Percentiles rank a stretch among this genome's conserved stretches.
phyloP scores from a whole-genome alignment of 1,139 yeast genomes.

The Keqinozyma sinolaborantium region DNA sequence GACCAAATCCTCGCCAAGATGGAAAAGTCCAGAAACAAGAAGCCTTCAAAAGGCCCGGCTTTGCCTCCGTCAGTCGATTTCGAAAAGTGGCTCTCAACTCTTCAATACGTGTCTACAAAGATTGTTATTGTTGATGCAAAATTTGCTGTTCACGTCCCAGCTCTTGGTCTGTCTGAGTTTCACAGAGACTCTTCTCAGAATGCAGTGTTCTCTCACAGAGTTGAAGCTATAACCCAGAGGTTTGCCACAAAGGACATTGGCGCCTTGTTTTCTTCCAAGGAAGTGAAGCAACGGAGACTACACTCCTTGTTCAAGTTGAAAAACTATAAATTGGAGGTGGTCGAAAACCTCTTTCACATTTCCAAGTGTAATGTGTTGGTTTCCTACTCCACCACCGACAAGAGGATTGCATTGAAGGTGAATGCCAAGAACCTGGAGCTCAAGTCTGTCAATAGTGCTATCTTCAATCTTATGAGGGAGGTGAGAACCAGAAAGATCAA shows the following conservation, averaged over 20 bases:
- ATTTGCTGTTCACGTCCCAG: constrained; percentile 29
- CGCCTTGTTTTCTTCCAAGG: constrained; percentile 4
- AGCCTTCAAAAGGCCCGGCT: constrained; percentile 3
- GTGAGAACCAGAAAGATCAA: constrained; percentile 26
- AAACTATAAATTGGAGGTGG: constrained; percentile 26
- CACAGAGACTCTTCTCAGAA: constrained; percentile 29
- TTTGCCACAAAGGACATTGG: constrained; percentile 23
- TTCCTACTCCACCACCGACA: constrained; percentile 21
- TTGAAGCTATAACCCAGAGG: constrained; percentile 24
- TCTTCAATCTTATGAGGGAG: constrained; percentile 35
- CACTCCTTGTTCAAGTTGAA: constrained; percentile 27
- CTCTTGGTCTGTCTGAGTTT: constrained; percentile 20
- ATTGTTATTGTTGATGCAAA: constrained; percentile 31
- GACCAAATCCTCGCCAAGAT: constrained; percentile 24
- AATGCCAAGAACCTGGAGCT: constrained; percentile 25
- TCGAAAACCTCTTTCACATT: constrained; percentile 27
- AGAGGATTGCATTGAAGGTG: constrained; percentile 20
- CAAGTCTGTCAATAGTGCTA: constrained; percentile 35
- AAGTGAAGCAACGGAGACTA: constrained; percentile 8
- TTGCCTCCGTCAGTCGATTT: constrained; percentile 4
- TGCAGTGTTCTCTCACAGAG: constrained; percentile 18
- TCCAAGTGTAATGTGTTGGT: constrained; percentile 27
- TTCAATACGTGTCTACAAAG: constrained; percentile 21
- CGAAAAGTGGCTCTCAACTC: constrained; percentile 7
- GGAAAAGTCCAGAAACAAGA: constrained; percentile 2